Percentiles rank a stretch among this genome's conserved stretches.
phyloP scores from a whole-genome alignment of 176 grass and related monocot genomes.

The Hyparrhenia diplandra region DNA sequence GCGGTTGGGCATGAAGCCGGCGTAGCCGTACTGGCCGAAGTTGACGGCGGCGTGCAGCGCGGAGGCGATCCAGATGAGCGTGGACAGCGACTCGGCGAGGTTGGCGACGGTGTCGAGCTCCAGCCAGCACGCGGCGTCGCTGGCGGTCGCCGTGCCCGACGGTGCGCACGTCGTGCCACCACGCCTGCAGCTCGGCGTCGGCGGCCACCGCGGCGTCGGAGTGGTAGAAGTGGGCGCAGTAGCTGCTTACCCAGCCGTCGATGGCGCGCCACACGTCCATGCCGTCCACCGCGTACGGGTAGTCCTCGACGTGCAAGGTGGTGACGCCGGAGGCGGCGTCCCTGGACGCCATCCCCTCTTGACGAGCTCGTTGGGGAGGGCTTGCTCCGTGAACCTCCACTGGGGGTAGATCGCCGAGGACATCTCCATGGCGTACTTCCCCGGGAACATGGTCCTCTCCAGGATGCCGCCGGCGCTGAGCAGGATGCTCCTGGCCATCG shows the following conservation, averaged over 20 bases:
- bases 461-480: constrained; percentile 64
- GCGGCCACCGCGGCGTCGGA: constrained; percentile 29
- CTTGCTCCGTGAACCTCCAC: constrained; percentile 79
- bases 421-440: constrained; percentile 74
- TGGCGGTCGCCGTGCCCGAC: constrained; percentile 80
- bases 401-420: constrained; percentile 63
- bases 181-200: constrained; percentile 67
- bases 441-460: constrained; percentile 79
- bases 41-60: constrained; percentile 92
- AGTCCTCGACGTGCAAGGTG: constrained; percentile 60
- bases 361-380: constrained; percentile 74
- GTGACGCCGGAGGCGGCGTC: neutral
- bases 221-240: constrained; percentile 70
- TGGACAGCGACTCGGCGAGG: constrained; percentile 57
- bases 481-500: constrained; percentile 79
- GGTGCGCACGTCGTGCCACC: constrained; percentile 71
- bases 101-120: constrained; percentile 35
- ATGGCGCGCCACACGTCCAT: constrained; percentile 86
- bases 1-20: constrained; percentile 79
- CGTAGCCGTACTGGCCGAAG: constrained; percentile 93
- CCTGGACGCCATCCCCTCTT: constrained; percentile 62
- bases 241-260: constrained; percentile 65
- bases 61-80: constrained; percentile 89
- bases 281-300: constrained; percentile 79
- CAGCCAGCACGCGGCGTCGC: constrained; percentile 67